These are phyloP conservation scores for Cyberlindnera mycetangii DNA, from an alignment of 805 yeast genomes.

Conservation along the genomic window DNA sequence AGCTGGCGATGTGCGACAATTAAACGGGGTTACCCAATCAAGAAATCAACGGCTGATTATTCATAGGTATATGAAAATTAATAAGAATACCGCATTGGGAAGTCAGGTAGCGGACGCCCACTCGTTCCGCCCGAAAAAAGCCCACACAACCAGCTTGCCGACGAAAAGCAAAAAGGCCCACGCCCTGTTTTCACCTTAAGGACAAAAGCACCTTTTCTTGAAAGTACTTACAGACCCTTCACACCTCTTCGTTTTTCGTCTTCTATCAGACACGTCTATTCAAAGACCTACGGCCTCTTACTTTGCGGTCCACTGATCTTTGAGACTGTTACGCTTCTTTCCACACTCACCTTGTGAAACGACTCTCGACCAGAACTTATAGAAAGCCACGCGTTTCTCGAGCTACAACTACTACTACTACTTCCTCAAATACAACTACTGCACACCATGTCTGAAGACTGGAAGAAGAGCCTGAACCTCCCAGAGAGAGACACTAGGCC, in stretches of 20 bases:
- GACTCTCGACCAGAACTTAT: too few relatives aligned
- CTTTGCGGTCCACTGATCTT: too few relatives aligned
- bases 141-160: not conserved
- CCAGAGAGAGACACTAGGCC: conserved; percentile 91
- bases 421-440: not conserved
- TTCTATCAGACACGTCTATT: too few relatives aligned
- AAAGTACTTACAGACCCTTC: not conserved
- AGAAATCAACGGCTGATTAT: not conserved
- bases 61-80: not conserved
- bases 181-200: too few relatives aligned
- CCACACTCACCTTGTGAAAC: too few relatives aligned
- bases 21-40: not conserved
- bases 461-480: conserved; percentile 73
- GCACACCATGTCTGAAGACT: conserved; percentile 45
- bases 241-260: too few relatives aligned
- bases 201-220: not conserved
- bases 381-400: too few relatives aligned
- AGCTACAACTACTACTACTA: too few relatives aligned
- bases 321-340: too few relatives aligned
- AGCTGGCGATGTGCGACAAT: not conserved
- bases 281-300: too few relatives aligned
- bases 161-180: not conserved
- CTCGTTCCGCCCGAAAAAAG: too few relatives aligned
- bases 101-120: too few relatives aligned
- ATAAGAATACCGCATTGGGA: not conserved